These are phyloP conservation scores for Candida mattraensis DNA, from an alignment of 805 yeast genomes.

Conservation along the genomic window DNA sequence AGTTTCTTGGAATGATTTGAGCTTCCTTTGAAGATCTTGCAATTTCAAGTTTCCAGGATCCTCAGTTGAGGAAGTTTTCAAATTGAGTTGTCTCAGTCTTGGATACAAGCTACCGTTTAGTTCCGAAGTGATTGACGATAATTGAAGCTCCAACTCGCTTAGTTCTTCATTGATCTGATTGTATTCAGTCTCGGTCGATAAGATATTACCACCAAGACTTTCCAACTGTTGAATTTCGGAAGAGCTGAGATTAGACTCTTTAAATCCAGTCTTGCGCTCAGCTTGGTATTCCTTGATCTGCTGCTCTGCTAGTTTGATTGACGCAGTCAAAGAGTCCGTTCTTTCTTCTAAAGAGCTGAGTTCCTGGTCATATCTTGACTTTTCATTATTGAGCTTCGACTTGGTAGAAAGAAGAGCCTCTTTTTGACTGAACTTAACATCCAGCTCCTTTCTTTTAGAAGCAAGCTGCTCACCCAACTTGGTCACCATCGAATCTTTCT, in stretches of 20 bases:
- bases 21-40: constrained; percentile 18
- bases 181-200: constrained; percentile 40
- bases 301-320: constrained; percentile 36
- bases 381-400: constrained; percentile 42
- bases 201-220: constrained; percentile 36
- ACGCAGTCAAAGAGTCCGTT: constrained; percentile 33
- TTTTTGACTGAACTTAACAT: constrained; percentile 39
- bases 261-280: constrained; percentile 58
- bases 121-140: constrained; percentile 52
- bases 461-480: constrained; percentile 45
- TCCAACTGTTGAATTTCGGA: constrained; percentile 48
- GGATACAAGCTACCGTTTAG: constrained; percentile 59
- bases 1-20: constrained; percentile 13
- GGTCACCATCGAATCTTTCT: constrained; percentile 54
- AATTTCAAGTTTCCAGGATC: constrained; percentile 13
- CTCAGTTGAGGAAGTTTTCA: constrained; percentile 7
- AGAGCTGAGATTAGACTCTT: constrained; percentile 43
- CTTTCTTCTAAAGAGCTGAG: constrained; percentile 36
- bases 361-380: constrained; percentile 45
- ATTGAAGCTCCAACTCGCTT: constrained; percentile 45
- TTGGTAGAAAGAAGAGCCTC: constrained; percentile 45
- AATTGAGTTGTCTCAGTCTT: constrained; percentile 41
- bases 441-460: constrained; percentile 39
- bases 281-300: constrained; percentile 43
- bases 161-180: constrained; percentile 40